Evolutionary conservation across 306 rosid genomes (phyloP).

Genomic region (Prunus dulcis): DNA sequence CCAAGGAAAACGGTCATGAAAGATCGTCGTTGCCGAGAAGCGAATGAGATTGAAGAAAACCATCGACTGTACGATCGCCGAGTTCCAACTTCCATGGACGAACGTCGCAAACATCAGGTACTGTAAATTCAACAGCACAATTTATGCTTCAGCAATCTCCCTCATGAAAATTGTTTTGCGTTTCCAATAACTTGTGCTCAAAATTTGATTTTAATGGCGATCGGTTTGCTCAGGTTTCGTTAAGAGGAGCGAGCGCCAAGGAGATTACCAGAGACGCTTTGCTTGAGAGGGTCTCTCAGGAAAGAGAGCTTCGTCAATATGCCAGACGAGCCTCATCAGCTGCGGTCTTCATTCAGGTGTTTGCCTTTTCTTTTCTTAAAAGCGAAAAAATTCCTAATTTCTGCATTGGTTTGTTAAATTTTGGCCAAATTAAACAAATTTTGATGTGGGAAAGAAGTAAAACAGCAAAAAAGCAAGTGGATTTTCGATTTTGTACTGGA

Average conservation of each 20-base stretch:
- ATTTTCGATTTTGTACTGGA: background rate
- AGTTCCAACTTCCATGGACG: slow-evolving; percentile 48
- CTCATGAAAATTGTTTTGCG: background rate
- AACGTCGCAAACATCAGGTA: slow-evolving; percentile 66
- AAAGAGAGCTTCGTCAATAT: slow-evolving; percentile 82
- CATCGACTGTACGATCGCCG: background rate
- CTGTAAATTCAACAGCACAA: background rate
- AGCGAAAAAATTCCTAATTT: background rate
- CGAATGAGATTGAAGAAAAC: slow-evolving; percentile 15
- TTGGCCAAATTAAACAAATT: background rate
- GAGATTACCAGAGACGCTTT: slow-evolving; percentile 94
- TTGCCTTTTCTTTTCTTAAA: background rate
- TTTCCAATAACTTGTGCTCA: background rate
- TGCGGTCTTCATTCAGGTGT: slow-evolving; percentile 87
- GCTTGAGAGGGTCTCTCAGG: slow-evolving; percentile 76
- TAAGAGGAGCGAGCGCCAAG: slow-evolving; percentile 94
- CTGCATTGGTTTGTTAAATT: background rate
- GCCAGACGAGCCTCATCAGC: slow-evolving; percentile 81
- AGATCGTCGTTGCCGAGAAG: slow-evolving; percentile 6
- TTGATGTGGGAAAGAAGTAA: background rate
- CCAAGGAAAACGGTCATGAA: background rate
- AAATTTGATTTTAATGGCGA: background rate
- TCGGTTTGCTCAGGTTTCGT: slow-evolving; percentile 57
- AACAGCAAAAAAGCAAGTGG: background rate
- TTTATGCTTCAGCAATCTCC: background rate